Base-by-base conservation (phyloP, 805 yeast species). In the Candida hispaniensis region DNA sequence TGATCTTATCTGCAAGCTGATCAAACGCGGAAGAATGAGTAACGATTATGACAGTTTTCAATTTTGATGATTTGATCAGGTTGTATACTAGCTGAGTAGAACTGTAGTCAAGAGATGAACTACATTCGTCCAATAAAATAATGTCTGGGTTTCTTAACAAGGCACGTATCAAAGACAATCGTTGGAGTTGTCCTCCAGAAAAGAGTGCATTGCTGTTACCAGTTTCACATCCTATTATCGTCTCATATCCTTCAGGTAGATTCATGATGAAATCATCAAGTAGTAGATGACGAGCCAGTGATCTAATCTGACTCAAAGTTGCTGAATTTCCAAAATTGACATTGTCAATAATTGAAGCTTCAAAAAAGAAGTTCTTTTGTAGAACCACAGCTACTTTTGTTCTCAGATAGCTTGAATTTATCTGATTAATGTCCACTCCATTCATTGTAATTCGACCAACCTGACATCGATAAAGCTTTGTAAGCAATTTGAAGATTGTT, bases 141-240 rank as follows among this genome's bases (percentile, higher is more conserved):
- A 91, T 63, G 18, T 60, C 59, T 0, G 96, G 91, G 13, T 65
- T 60, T 21, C 86, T 58, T 4, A 86, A 40, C 3, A 91, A 43
- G 0, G 94, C 91, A 33, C 97, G 64, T 0, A 88, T 94, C 34
- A 91, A 72, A 0, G 91, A 75, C 2, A 91, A 52, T 39, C 96
- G 59, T 52, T 91, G 97, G 6, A 78, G 64, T 53, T 91, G 97
- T 2, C 98, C 98, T 16, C 94, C 93, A 1, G 96, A 85, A 2
- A 88, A 54, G 26, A 71, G 45, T 0, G 57, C 48, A 0, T 58
- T 52, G 3, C 42, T 35, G 3, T 39, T 42, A 9, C 60, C 54
- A 7, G 57, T 49, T 3, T 63, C 51, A 11, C 64, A 68, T 2
- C 75, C 78, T 14, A 88, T 58, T 9, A 55, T 48, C 0, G 94